These are phyloP conservation scores for Lunasporangiospora selenospora DNA, from an alignment of 192 early-diverging fungal species.

Conservation along the genomic window DNA sequence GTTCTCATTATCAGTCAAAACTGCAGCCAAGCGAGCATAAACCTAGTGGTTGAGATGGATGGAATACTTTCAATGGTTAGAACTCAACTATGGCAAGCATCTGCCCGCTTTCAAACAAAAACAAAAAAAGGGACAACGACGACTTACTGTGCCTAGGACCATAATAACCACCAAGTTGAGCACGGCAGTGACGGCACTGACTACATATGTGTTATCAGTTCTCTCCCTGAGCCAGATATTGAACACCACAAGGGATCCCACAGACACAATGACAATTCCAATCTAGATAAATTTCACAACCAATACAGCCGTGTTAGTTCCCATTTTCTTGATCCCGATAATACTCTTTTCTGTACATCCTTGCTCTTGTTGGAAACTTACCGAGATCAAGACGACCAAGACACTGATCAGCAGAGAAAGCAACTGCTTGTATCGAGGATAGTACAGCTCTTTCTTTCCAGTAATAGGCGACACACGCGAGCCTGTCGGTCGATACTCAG, in stretches of 20 bases:
- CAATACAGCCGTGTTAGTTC: too few relatives aligned
- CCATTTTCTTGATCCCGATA: too few relatives aligned
- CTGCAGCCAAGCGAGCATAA: slow-evolving; percentile 29
- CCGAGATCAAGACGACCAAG: slow-evolving; percentile 51
- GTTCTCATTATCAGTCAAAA: slow-evolving; percentile 56
- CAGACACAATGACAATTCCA: slow-evolving; percentile 53
- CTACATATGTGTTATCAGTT: slow-evolving; percentile 13
- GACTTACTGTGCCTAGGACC: slow-evolving; percentile 57
- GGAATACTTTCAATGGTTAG: too few relatives aligned
- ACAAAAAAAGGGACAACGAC: background rate
- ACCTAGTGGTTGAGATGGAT: too few relatives aligned
- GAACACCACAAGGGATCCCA: slow-evolving; percentile 44
- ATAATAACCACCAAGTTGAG: slow-evolving; percentile 63
- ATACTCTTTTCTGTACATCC: too few relatives aligned
- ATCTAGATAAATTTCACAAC: slow-evolving; percentile 22
- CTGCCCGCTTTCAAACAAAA: slow-evolving; percentile 1
- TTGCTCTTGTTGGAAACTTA: too few relatives aligned
- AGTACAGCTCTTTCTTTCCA: slow-evolving; percentile 54
- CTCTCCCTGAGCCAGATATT: slow-evolving; percentile 8
- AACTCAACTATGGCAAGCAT: too few relatives aligned
- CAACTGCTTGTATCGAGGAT: slow-evolving; percentile 48
- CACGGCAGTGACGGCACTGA: slow-evolving; percentile 42
- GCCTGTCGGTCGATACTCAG: slow-evolving; percentile 64
- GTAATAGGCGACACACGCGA: slow-evolving; percentile 59
- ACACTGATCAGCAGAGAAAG: slow-evolving; percentile 45